Evolutionary conservation across 140 eudicot genomes (phyloP).

Genomic region (Oenanthe javanica): DNA sequence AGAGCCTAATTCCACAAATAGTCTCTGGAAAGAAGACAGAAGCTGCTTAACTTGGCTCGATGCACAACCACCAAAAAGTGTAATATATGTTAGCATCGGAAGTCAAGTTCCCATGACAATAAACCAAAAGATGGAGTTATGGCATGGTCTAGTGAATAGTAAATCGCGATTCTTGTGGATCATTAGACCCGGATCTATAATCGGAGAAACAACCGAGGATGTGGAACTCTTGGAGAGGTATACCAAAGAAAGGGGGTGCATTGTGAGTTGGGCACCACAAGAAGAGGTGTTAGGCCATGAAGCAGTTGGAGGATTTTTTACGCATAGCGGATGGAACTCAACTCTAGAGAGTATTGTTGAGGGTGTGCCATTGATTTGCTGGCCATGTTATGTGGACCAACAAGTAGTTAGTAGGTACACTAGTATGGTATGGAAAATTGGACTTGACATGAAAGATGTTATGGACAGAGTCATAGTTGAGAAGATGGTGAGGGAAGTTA

Average conservation of each 20-base stretch:
- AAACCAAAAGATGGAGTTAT: slow-evolving; percentile 32
- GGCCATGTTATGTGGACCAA: slow-evolving; percentile 43
- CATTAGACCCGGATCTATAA: slow-evolving; percentile 33
- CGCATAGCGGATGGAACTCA: slow-evolving; percentile 52
- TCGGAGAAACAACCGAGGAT: slow-evolving; percentile 19
- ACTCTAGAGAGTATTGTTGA: slow-evolving; percentile 40
- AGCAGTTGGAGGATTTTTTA: slow-evolving; percentile 40
- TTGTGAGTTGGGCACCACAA: slow-evolving; percentile 43
- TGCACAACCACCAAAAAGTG: slow-evolving; percentile 4
- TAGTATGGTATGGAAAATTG: slow-evolving; percentile 39
- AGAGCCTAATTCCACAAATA: slow-evolving; percentile 17
- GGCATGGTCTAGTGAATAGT: slow-evolving; percentile 56
- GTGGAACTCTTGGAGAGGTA: slow-evolving; percentile 19
- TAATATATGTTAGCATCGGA: slow-evolving; percentile 2
- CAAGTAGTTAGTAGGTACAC: slow-evolving; percentile 43
- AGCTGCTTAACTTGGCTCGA: slow-evolving; percentile 41
- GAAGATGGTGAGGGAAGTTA: slow-evolving; percentile 34
- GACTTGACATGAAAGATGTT: slow-evolving; percentile 47
- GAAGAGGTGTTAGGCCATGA: slow-evolving; percentile 41
- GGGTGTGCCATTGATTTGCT: slow-evolving; percentile 49
- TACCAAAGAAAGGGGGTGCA: slow-evolving; percentile 34
- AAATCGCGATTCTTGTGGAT: slow-evolving; percentile 54
- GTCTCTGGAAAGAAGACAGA: slow-evolving; percentile 43
- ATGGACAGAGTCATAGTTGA: slow-evolving; percentile 31
- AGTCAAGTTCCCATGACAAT: slow-evolving; percentile 5